These are phyloP conservation scores for Magnusiomyces tetraspermus DNA, from an alignment of 1,139 yeast genomes.

Conservation along the genomic window DNA sequence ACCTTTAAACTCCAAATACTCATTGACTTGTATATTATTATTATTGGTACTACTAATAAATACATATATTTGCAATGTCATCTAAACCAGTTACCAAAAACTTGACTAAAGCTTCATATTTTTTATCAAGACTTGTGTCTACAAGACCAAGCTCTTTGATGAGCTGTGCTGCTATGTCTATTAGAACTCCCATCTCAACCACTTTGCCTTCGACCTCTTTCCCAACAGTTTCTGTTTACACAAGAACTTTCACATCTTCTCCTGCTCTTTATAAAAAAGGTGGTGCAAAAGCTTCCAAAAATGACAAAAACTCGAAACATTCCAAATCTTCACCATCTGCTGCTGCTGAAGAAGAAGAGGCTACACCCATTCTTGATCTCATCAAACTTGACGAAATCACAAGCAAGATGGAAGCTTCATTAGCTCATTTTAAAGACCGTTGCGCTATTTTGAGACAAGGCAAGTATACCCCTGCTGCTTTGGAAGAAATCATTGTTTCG, in stretches of 20 bases:
- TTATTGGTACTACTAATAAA: no score
- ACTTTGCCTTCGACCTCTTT: neutral
- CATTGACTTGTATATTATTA: no score
- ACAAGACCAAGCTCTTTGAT: neutral
- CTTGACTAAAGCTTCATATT: neutral
- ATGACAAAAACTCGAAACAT: neutral
- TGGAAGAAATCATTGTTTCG: slow-evolving; percentile 47
- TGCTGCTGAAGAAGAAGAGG: slow-evolving; percentile 1
- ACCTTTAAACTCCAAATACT: no score
- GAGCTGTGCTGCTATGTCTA: neutral
- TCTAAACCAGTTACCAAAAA: neutral
- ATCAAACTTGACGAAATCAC: slow-evolving; percentile 33
- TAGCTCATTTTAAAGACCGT: slow-evolving; percentile 46
- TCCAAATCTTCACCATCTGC: neutral
- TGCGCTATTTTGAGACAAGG: slow-evolving; percentile 60
- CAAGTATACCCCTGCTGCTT: slow-evolving; percentile 53
- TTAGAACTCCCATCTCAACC: neutral
- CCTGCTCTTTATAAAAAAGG: neutral
- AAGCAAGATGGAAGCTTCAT: slow-evolving; percentile 39
- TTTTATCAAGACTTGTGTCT: neutral
- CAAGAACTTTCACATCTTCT: neutral
- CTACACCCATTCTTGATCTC: slow-evolving; percentile 7
- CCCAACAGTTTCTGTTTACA: no score
- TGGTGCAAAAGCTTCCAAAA: neutral
- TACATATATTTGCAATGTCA: neutral